Percentiles rank a stretch among this genome's conserved stretches.
Conservation (phyloP, 179 eudicot species). For the Beta lomatogona region DNA sequence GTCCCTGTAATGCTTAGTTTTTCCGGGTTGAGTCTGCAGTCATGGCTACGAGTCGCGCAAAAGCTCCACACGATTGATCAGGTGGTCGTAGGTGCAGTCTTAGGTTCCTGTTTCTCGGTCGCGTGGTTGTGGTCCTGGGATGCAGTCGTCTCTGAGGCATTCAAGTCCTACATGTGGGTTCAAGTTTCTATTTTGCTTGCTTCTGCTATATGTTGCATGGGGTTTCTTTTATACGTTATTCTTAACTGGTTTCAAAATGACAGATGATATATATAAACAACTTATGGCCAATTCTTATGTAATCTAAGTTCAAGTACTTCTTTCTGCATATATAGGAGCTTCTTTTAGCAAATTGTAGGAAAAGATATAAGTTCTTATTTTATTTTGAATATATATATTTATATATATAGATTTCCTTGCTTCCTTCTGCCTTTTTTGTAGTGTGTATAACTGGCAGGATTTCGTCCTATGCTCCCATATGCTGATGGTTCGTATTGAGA, state of each 20-base stretch:
- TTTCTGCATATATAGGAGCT: not conserved
- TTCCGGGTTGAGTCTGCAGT: slow-evolving; percentile 42
- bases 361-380: not conserved
- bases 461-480: too few species aligned
- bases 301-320: not conserved
- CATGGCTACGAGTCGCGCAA: slow-evolving; percentile 86
- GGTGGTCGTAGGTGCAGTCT: slow-evolving; percentile 66
- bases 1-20: too few species aligned
- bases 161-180: slow-evolving; percentile 59
- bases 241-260: slow-evolving; percentile 54
- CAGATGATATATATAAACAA: slow-evolving; percentile 15
- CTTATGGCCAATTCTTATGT: not conserved
- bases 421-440: not conserved
- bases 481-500: not conserved
- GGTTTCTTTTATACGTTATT: slow-evolving; percentile 48
- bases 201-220: slow-evolving; percentile 40
- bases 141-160: slow-evolving; percentile 48
- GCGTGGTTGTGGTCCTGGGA: slow-evolving; percentile 86
- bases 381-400: not conserved
- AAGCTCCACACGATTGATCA: slow-evolving; percentile 65
- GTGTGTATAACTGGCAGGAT: not conserved
- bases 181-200: slow-evolving; percentile 49
- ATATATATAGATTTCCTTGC: not conserved
- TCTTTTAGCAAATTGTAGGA: not conserved
- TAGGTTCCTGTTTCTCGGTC: slow-evolving; percentile 59